phyloP scores from a whole-genome alignment of 2,329 filamentous ascomycete species.

The Rhynchosporium agropyri region DNA sequence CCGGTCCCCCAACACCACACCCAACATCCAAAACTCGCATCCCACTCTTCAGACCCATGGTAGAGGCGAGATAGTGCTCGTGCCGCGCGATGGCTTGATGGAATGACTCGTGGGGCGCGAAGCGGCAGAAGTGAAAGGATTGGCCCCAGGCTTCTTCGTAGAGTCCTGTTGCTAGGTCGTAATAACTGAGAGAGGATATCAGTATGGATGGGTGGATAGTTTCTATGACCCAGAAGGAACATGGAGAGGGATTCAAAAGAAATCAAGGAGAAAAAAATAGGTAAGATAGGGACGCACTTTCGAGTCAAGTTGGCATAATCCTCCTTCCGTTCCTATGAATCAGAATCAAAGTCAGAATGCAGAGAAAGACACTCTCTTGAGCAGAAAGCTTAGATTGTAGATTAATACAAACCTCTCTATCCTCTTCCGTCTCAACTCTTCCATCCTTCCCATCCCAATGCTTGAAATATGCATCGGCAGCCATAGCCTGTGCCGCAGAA shows the following conservation, averaged over 20 bases:
- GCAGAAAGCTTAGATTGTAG: background rate
- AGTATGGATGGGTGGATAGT: no score
- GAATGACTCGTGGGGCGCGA: constrained; percentile 84
- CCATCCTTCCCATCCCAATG: constrained; percentile 88
- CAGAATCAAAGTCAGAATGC: background rate
- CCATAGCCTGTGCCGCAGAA: constrained; percentile 72
- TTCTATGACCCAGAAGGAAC: no score
- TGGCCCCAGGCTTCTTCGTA: constrained; percentile 98
- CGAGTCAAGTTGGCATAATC: constrained; percentile 87
- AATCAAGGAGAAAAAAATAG: background rate
- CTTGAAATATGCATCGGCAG: constrained; percentile 92
- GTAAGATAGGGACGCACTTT: constrained; percentile 63
- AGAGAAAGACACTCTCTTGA: background rate
- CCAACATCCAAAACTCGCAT: constrained; percentile 95
- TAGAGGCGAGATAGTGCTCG: constrained; percentile 94
- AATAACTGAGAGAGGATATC: constrained; percentile 65
- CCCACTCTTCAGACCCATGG: constrained; percentile 80
- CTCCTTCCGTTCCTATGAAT: constrained; percentile 12
- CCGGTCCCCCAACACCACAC: constrained; percentile 94
- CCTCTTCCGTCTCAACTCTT: constrained; percentile 78
- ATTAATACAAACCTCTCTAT: constrained; percentile 66
- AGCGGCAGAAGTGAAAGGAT: constrained; percentile 97
- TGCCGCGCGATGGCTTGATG: constrained; percentile 91
- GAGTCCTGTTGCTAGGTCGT: constrained; percentile 93
- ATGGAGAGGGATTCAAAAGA: background rate